Evolutionary conservation across 306 rosid species (phyloP), one percentile per base, ranked within the genome.

Genomic region (Psophocarpus tetragonolobus): DNA sequence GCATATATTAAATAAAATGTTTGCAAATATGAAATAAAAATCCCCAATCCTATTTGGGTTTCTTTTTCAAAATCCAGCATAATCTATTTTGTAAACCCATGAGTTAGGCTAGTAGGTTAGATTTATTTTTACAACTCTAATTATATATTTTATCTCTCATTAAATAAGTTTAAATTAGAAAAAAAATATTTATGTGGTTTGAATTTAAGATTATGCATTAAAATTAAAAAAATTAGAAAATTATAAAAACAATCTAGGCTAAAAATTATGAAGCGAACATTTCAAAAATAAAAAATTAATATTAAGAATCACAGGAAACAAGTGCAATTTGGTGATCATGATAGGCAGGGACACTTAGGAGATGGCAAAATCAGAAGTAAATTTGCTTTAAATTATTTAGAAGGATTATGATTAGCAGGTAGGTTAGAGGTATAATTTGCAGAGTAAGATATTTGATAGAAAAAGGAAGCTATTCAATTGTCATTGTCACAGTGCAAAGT

Each of bases 381-480:
- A 3, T 61, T 26, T 10, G 3, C 27, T n/a, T 47, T n/a, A n/a
- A n/a, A n/a, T 35, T 7, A 71, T 68, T 54, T 1, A 3, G 17
- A 47, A 47, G 15, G 18, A 23, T 56, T 4, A n/a, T 8, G 47
- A 50, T 20, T 3, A 4, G 44, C n/a, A n/a, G n/a, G n/a, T n/a
- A 18, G 48, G 35, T 57, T 44, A 33, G 64, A 50, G 23, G 18
- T 53, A 80, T n/a, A 13, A 39, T 80, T 48, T 72, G 38, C 5
- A 48, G n/a, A n/a, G 53, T 12, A 41, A 48, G 73, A 76, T 32
- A 71, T 82, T 76, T 44, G 4, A 30, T 32, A 6, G 67, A 69
- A 76, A 79, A 17, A 71, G 69, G 69, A 29, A 24, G 39, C 10
- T 26, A 80, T 14, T 57, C 63, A 78, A 56, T 74, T 74, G 86